Percentiles rank a stretch among this genome's conserved stretches.
These are phyloP conservation scores for Colletotrichum siamense DNA, from an alignment of 2,329 filamentous ascomycete genomes.

Conservation along the genomic window DNA sequence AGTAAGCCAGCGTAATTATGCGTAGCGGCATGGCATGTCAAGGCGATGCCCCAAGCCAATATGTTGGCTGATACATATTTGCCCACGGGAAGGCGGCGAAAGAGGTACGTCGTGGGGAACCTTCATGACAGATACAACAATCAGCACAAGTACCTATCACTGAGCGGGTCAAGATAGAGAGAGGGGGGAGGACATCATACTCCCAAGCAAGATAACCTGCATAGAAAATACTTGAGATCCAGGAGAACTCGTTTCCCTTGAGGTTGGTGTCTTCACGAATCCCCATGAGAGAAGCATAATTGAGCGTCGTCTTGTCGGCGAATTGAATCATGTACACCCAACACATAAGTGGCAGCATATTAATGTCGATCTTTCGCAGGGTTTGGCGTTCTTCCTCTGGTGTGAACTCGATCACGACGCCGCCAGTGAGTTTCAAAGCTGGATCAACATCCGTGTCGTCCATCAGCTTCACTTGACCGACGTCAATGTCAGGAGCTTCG, in stretches of 20 bases:
- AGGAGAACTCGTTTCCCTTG: conserved; percentile 22
- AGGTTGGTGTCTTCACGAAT: conserved; percentile 20
- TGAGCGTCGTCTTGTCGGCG: conserved; percentile 15
- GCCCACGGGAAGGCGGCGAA: conserved; percentile 35
- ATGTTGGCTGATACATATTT: conserved; percentile 40
- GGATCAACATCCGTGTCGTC: conserved; percentile 7
- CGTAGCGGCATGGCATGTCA: conserved; percentile 25
- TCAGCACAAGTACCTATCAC: neutral
- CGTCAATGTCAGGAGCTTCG: neutral
- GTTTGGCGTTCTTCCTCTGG: neutral
- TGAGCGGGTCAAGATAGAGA: neutral
- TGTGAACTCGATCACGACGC: conserved; percentile 6
- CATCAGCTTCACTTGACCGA: neutral
- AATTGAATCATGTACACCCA: conserved; percentile 19
- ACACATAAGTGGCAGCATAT: neutral
- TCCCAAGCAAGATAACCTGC: conserved; percentile 26
- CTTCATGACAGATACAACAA: neutral
- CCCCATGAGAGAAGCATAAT: conserved; percentile 20
- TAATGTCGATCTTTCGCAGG: conserved; percentile 5
- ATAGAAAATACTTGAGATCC: conserved; percentile 26
- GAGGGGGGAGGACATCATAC: neutral
- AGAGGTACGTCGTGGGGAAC: conserved; percentile 41
- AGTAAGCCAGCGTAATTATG: conserved; percentile 26
- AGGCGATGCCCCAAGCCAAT: conserved; percentile 43
- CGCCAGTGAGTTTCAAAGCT: conserved; percentile 5